Evolutionary conservation across 2,329 filamentous ascomycete species (phyloP), one percentile per base, ranked within the genome.

Genomic region (Aspergillus piperis): DNA sequence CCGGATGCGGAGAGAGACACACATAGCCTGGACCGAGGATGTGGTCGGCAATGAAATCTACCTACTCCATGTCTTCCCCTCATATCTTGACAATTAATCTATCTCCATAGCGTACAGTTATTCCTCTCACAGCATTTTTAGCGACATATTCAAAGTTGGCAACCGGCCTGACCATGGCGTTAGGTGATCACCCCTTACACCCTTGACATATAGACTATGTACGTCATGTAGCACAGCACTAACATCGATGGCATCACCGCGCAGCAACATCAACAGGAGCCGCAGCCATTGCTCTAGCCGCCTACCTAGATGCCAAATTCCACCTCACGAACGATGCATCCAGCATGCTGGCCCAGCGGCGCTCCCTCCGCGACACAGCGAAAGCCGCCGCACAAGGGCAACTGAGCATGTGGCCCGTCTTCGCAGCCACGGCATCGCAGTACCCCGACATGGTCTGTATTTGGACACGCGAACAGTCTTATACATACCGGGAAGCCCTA

Each of bases 391-490:
- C 80, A 56, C 77, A 82, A 47, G 83, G 84, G 11, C 80, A 83
- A 21, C 67, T 81, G 7, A 90, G 85, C 21, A 78, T 86, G 1
- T 92, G 88, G 82, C 90, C 90, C 73, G 75, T 84, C 58, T 87
- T 92, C 69, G 84, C 88, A 69, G 77, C 82, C 11, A 76, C 83
- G 7, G 86, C 82, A 13, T 77, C 81, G 47, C 74, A 77, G 19
- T 79, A 83, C 30, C 83, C 82, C 0, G 77, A 84, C 57, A 80
- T 82, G 48, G 80, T 84, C 60, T 86, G 85, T 65, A 82, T 92
- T 66, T 92, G 90, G 90, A 88, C 87, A 41, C 84, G 87, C 10
- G 79, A 79, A 48, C 82, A 83, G 21, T 81, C 78, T 65, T 88
- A 86, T 73, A 88, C 86, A 2, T 90, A 83, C 75, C 75, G 76